Evolutionary conservation across 768 basidiomycete genomes (phyloP).

Genomic region (Lactarius sanguifluus): DNA sequence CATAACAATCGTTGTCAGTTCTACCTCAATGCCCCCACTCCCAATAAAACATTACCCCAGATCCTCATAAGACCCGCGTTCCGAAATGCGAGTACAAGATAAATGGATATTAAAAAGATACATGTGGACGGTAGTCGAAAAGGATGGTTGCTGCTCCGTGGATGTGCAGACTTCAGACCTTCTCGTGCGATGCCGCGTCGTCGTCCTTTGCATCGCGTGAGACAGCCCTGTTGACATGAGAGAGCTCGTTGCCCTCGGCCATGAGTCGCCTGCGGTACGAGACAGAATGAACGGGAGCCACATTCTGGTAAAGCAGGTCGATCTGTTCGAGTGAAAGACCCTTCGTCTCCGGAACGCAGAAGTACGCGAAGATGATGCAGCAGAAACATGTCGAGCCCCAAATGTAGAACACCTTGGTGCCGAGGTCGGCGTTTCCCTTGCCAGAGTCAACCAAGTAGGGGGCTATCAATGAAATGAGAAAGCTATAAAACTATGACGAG

Average conservation of each 20-base stretch:
- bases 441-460: slow-evolving; percentile 50
- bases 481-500: neutral
- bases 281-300: slow-evolving; percentile 51
- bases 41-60: neutral
- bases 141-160: neutral
- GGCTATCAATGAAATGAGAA: slow-evolving; percentile 33
- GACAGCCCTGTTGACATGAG: neutral
- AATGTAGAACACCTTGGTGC: slow-evolving; percentile 82
- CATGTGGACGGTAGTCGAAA: neutral
- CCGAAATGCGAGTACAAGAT: slow-evolving; percentile 1
- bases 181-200: slow-evolving; percentile 7
- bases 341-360: slow-evolving; percentile 82
- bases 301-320: slow-evolving; percentile 73
- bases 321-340: slow-evolving; percentile 84
- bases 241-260: slow-evolving; percentile 19
- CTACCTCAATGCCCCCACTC: neutral
- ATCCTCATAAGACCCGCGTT: neutral
- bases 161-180: slow-evolving; percentile 10
- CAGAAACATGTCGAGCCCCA: slow-evolving; percentile 71
- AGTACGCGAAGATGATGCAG: slow-evolving; percentile 74
- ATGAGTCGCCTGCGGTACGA: slow-evolving; percentile 36
- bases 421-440: slow-evolving; percentile 53
- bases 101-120: slow-evolving; percentile 1
- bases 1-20: neutral
- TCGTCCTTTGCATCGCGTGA: neutral